phyloP scores from a whole-genome alignment of 2,329 filamentous ascomycete genomes.

The Sporothrix pallida region DNA sequence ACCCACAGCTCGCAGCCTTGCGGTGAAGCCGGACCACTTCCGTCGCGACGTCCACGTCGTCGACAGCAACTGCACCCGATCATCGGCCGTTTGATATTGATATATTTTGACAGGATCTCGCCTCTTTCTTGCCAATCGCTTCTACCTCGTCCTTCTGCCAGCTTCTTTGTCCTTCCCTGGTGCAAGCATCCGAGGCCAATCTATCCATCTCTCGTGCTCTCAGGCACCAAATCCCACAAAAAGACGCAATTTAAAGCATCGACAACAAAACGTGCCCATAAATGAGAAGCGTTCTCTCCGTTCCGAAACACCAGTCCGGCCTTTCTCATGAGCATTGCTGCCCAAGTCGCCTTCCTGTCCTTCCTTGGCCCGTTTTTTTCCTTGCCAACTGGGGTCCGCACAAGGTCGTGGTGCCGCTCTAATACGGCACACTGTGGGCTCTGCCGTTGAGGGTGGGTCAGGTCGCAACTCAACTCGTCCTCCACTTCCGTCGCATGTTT shows the following conservation, averaged over 20 bases:
- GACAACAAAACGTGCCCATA: not conserved
- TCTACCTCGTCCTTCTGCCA: not conserved
- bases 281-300: not conserved
- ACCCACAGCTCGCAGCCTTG: slow-evolving; percentile 31
- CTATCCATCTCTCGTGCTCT: slow-evolving; percentile 1
- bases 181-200: slow-evolving; percentile 18
- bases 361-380: slow-evolving; percentile 21
- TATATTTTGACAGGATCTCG: not conserved
- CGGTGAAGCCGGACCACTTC: slow-evolving; percentile 25
- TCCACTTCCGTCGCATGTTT: slow-evolving; percentile 28
- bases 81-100: not conserved
- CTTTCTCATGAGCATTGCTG: slow-evolving; percentile 35
- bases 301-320: slow-evolving; percentile 11
- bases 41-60: not conserved
- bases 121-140: slow-evolving; percentile 21
- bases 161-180: slow-evolving; percentile 1
- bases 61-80: not conserved
- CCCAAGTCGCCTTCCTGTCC: slow-evolving; percentile 33
- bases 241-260: slow-evolving; percentile 13
- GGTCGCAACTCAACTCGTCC: slow-evolving; percentile 30
- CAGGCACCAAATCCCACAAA: slow-evolving; percentile 20
- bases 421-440: slow-evolving; percentile 19
- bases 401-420: slow-evolving; percentile 15
- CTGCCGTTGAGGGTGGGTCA: slow-evolving; percentile 28
- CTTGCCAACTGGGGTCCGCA: slow-evolving; percentile 25